Evolutionary conservation across 371 early-diverging fungal species (phyloP).

Genomic region (Zopfochytrium polystomum): DNA sequence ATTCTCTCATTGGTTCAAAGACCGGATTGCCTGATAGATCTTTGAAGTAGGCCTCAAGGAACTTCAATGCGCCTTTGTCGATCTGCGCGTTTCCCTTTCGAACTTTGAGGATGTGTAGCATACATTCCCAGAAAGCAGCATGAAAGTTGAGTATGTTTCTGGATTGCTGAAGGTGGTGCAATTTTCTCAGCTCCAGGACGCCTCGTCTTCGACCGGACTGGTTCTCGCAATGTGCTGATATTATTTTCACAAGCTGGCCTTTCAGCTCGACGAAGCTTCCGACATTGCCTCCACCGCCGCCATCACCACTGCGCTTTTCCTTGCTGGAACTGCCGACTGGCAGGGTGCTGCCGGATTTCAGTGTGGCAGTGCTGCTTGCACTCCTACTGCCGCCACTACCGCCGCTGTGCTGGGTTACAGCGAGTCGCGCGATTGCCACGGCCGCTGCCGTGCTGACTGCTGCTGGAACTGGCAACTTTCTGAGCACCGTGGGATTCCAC

Average conservation of each 20-base stretch:
- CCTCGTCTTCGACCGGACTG: background rate
- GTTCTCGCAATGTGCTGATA: background rate
- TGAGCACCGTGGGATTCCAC: no score
- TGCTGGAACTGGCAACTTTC: no score
- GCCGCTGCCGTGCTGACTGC: no score
- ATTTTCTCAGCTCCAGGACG: background rate
- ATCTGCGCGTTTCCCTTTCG: background rate
- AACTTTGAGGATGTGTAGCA: background rate
- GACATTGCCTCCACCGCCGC: no score
- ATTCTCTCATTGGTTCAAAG: background rate
- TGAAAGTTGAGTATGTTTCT: background rate
- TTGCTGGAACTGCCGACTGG: no score
- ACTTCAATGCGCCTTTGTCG: background rate
- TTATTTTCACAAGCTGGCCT: background rate
- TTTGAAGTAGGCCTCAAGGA: slow-evolving; percentile 3
- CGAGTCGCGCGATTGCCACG: no score
- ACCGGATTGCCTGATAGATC: background rate
- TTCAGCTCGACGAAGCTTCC: background rate
- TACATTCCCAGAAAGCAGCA: slow-evolving; percentile 2
- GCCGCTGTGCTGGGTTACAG: no score
- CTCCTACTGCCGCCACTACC: slow-evolving; percentile 2
- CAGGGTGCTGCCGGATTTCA: no score
- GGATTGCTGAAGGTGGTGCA: background rate
- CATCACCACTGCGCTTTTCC: no score
- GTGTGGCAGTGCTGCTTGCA: background rate